Evolutionary conservation across 169 alveolate genomes (phyloP), one percentile per base, ranked within the genome.

Genomic region (Condylostoma magnum): DNA sequence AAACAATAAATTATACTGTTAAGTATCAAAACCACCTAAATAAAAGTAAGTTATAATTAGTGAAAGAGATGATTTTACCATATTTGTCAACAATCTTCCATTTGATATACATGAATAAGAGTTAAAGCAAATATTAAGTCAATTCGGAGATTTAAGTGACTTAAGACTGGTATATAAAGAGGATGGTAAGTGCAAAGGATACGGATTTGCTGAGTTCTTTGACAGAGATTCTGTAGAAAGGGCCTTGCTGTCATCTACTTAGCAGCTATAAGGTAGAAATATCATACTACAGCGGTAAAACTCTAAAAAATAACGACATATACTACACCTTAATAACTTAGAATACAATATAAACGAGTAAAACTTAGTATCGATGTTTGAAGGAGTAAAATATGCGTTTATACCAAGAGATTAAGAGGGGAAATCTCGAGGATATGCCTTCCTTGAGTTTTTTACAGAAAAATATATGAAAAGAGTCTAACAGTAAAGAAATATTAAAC

Each of bases 101-200:
- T 60, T 37, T 41, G 27, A n/a, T 6, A 38, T n/a, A 8, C 20
- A 18, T 10, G 56, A 60, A 60, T 15, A 41, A 1, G 57, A 38
- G 37, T 18, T 60, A 37, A 12, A 18, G 8, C 22, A 15, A 18
- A n/a, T 18, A 38, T 18, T 60, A 12, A 10, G 28, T 1, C 58
- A 2, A 12, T 60, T 15, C 27, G 71, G 71, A 41, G 56, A 41
- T 41, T 28, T 60, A n/a, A n/a, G n/a, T 18, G 33, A 12, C n/a
- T 15, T 60, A 36, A 36, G 71, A 36, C 18, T 60, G 15, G 43
- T 60, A 10, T n/a, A 18, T 12, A 34, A 60, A 20, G 12, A 10
- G 10, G 56, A 60, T 38, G 56, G 56, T n/a, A 33, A 27, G 15
- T 60, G 71, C 71, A 60, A 60, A 41, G 71, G 71, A 18, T 60